These are phyloP conservation scores for Hypomyces perniciosus DNA, from an alignment of 2,329 filamentous ascomycete species.

Conservation along the genomic window DNA sequence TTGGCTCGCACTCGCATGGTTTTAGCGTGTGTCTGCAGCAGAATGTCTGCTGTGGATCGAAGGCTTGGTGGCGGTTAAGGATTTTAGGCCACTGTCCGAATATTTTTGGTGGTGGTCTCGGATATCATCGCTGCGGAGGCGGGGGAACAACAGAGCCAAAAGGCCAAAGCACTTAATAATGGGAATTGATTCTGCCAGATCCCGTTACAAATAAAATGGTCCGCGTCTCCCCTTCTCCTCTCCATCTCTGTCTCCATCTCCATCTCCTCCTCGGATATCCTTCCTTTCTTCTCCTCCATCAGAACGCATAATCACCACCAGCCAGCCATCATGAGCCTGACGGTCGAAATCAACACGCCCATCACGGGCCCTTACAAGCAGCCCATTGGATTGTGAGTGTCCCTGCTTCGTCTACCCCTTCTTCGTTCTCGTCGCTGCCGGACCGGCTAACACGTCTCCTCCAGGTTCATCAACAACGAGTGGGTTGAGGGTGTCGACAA, in stretches of 20 bases:
- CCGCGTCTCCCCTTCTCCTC: neutral
- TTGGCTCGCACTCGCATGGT: neutral
- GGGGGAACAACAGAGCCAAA: neutral
- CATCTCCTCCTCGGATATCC: neutral
- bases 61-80: neutral
- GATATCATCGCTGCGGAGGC: constrained; percentile 8
- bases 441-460: neutral
- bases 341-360: constrained; percentile 62
- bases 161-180: constrained; percentile 2
- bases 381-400: constrained; percentile 54
- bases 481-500: constrained; percentile 74
- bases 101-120: neutral
- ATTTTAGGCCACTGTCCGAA: neutral
- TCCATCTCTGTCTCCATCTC: neutral
- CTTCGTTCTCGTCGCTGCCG: neutral
- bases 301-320: neutral
- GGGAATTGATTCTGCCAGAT: neutral
- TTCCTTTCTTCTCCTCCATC: neutral
- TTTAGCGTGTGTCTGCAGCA: too few species aligned
- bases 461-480: constrained; percentile 83
- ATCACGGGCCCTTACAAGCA: constrained; percentile 53
- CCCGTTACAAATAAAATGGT: constrained; percentile 4
- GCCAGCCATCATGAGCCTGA: constrained; percentile 38
- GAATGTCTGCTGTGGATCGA: neutral
- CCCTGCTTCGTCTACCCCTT: neutral